Evolutionary conservation across 805 yeast species (phyloP), one percentile per base, ranked within the genome.

Genomic region (Debaryomyces tyrocola): DNA sequence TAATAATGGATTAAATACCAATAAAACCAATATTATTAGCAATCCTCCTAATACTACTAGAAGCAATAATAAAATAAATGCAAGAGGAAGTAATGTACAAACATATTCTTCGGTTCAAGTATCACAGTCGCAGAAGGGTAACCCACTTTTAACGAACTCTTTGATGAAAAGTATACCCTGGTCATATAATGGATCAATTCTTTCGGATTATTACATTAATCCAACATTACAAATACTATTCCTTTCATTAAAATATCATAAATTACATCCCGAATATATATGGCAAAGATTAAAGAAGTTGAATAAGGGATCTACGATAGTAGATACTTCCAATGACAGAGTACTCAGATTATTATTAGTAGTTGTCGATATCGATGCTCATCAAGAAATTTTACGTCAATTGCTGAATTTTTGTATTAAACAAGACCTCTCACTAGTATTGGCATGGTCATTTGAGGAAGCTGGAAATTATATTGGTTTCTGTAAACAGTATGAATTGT

Each of bases 241-340:
- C 52, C 69, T 87, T 3, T 81, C 89, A 1, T 62, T 87, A 40
- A 83, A 84, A 43, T 87, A 87, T 59, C 90, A 85, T 58, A 86
- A 85, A 60, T 66, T 87, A 34, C 85, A 84, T 52, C 90, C 91
- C 0, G 92, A 86, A 54, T 87, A 87, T 55, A 75, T 87, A 3
- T 77, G 79, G 64, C 79, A 79, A 50, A 71, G 85, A 48, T 54
- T 71, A 24, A 72, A 70, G 45, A 73, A 84, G 44, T 52, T 70
- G 31, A 67, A 69, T 47, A 66, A 67, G 35, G 75, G 75, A 3
- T 54, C 69, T 1, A 40, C 58, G 5, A 39, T 51, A 10, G 54
- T 50, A 17, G 41, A 48, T 33, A 62, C 71, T 64, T 38, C 65
- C 54, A 51, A 67, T 44, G 76, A 70, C 55, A 66, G 69, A 29